Conservation (phyloP, 805 yeast species). For the Clavispora carvajalis region DNA sequence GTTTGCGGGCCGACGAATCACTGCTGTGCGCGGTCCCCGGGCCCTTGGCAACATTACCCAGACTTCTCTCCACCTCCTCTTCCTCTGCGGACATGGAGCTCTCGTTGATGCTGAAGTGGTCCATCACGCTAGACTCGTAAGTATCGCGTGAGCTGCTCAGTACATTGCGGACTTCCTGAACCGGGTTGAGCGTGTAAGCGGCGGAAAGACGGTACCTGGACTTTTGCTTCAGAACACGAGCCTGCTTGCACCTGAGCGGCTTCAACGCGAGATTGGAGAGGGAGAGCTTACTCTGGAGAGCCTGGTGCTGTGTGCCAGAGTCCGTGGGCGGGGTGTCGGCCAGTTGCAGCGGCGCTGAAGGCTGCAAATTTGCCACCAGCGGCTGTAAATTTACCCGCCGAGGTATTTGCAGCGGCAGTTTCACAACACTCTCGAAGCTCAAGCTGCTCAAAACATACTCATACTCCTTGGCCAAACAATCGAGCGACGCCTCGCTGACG, state of each 20-base stretch:
- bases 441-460: conserved; percentile 16
- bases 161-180: conserved; percentile 16
- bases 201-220: conserved; percentile 36
- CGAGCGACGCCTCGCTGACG: conserved; percentile 28
- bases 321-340: background rate
- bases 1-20: too few relatives aligned
- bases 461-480: conserved; percentile 26
- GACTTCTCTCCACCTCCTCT: too few relatives aligned
- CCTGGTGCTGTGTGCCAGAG: background rate
- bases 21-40: too few relatives aligned
- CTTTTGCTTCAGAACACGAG: conserved; percentile 34
- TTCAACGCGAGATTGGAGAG: conserved; percentile 33
- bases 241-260: conserved; percentile 32
- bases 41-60: too few relatives aligned
- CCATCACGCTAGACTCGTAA: conserved; percentile 1
- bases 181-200: conserved; percentile 34
- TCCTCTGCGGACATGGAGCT: background rate
- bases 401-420: background rate
- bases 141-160: conserved; percentile 1
- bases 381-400: background rate
- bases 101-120: background rate
- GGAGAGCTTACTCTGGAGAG: conserved; percentile 21
- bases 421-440: conserved; percentile 4
- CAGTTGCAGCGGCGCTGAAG: background rate
- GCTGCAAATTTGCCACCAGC: background rate